Base-by-base conservation (phyloP, 805 yeast genomes). In the Wickerhamiella siamensis region DNA sequence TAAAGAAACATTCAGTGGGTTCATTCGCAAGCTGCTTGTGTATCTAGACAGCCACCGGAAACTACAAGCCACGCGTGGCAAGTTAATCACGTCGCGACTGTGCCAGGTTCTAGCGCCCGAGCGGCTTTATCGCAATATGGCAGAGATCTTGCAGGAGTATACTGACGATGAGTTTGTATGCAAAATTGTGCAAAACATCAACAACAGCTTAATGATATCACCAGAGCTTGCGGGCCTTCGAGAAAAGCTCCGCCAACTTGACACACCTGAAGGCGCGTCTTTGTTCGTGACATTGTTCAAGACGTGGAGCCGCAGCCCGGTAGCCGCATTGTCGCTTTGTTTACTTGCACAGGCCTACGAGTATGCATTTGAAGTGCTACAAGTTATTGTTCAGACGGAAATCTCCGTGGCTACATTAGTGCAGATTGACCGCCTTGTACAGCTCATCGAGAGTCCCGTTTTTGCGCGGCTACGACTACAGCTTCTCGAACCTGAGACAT, bases 251-350 rank as follows among this genome's bases (percentile, higher is more conserved):
- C 69, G 77, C 58, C 42, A 60, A 33, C 59, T 77, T n/a, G 83
- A 79, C 40, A 69, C 71, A 31, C 48, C 65, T 19, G 76, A 73
- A 31, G 91, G 83, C 43, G 74, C 78, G 66, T 59, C 67, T 18
- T 66, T 87, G 33, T 91, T 91, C 57, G 70, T 80, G 21, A 65
- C 78, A 0, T 64, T 91, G 42, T 91, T 88, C 62, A 77, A 75
- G 53, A 77, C 93, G 44, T 91, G 98, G 98, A 77, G 94, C 49
- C 79, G 79, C 46, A 88, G 84, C 56, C 77, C 95, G 0, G 86
- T 93, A 1, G 87, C 96, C 4, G 82, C 87, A 0, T 64, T 91
- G 33, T 77, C 94, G 2, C 67, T 91, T 17, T 86, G 96, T 52
- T 65, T 91, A 31, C 64, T 88, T 12, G 81, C 96, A 0, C 87